Percentiles rank a stretch among this genome's conserved stretches.
Conservation (phyloP, 192 early-diverging fungal species). For the Coemansia sp. region DNA sequence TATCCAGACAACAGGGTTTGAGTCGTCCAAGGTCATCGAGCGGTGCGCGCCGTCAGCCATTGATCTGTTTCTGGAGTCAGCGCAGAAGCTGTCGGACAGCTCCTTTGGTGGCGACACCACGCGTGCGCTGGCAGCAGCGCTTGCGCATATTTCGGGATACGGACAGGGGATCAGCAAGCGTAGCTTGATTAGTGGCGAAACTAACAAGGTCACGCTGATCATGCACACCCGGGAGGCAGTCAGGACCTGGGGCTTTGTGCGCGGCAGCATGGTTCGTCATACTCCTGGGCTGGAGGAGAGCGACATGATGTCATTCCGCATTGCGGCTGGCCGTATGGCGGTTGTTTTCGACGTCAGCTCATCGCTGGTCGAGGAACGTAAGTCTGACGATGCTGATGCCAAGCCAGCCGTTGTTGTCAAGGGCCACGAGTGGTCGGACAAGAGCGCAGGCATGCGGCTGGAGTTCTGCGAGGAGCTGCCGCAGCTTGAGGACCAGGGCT, state of each 20-base stretch:
- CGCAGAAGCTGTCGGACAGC: slow-evolving; percentile 68
- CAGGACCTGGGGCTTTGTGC: slow-evolving; percentile 81
- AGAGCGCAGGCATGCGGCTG: slow-evolving; percentile 61
- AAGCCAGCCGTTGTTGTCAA: slow-evolving; percentile 55
- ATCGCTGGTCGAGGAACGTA: slow-evolving; percentile 68
- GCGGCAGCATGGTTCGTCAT: slow-evolving; percentile 68
- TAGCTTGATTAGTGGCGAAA: slow-evolving; percentile 80
- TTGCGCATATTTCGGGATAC: slow-evolving; percentile 88
- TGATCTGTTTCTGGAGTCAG: slow-evolving; percentile 73
- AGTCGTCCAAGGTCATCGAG: slow-evolving; percentile 71
- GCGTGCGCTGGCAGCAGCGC: slow-evolving; percentile 77
- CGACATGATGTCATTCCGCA: slow-evolving; percentile 78
- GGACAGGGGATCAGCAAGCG: slow-evolving; percentile 78
- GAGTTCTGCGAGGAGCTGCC: slow-evolving; percentile 75
- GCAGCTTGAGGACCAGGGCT: slow-evolving; percentile 62
- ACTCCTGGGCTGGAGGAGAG: slow-evolving; percentile 72
- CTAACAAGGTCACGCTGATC: slow-evolving; percentile 78
- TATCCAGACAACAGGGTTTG: slow-evolving; percentile 72
- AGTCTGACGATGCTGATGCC: slow-evolving; percentile 31
- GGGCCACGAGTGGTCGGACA: slow-evolving; percentile 71
- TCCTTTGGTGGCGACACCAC: slow-evolving; percentile 70
- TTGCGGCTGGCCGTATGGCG: slow-evolving; percentile 76
- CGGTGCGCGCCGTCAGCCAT: slow-evolving; percentile 73
- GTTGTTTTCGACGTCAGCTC: slow-evolving; percentile 84
- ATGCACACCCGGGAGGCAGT: slow-evolving; percentile 62